Percentiles rank a stretch among this genome's conserved stretches.
phyloP scores from a whole-genome alignment of 768 basidiomycete genomes.

The Gymnopilus dilepis region DNA sequence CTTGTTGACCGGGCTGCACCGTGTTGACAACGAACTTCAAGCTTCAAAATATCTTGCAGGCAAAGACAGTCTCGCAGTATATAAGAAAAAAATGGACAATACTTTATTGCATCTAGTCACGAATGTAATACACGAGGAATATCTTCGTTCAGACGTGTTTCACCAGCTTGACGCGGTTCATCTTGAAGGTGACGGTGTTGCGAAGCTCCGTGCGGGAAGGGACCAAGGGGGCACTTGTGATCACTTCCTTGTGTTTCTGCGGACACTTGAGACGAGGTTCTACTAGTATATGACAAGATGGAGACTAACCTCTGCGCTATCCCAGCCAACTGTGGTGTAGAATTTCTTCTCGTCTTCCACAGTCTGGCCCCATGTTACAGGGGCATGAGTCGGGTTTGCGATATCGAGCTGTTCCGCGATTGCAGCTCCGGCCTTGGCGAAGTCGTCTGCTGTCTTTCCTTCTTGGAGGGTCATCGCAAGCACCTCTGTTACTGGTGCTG shows the following conservation, averaged over 20 bases:
- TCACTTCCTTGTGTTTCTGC: constrained; percentile 9
- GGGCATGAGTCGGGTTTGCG: constrained; percentile 5
- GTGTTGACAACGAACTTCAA: no score
- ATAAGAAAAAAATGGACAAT: no score
- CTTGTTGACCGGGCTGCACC: no score
- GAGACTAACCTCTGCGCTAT: constrained; percentile 20
- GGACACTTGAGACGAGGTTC: background rate
- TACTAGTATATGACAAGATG: no score
- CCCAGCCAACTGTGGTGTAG: constrained; percentile 22
- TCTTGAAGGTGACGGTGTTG: background rate
- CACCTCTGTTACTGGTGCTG: constrained; percentile 20
- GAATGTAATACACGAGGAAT: background rate
- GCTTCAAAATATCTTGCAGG: no score
- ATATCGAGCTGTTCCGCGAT: constrained; percentile 2
- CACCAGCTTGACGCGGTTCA: background rate
- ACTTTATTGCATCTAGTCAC: background rate
- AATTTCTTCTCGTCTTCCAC: constrained; percentile 19
- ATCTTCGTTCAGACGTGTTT: background rate
- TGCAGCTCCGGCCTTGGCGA: background rate
- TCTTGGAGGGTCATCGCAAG: constrained; percentile 15
- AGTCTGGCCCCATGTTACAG: constrained; percentile 18
- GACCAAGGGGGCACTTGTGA: background rate
- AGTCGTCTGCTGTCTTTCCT: constrained; percentile 17
- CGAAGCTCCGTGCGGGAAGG: background rate
- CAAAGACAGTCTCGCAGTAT: no score